Conservation (phyloP, 2,329 filamentous ascomycete species). For the Alternaria sp. region DNA sequence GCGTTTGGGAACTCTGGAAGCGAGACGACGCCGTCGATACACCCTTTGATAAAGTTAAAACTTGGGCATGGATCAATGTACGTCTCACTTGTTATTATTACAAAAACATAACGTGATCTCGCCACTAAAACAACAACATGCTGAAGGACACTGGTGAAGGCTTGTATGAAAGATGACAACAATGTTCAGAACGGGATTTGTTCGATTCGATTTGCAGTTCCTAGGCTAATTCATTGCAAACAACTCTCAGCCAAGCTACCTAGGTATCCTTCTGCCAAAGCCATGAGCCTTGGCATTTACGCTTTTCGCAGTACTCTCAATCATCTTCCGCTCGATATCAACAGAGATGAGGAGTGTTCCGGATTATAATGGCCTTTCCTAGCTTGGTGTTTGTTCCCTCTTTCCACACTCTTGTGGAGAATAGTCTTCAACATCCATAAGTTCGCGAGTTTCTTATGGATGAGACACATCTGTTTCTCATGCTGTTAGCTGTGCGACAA, state of each 20-base stretch:
- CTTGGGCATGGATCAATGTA: neutral
- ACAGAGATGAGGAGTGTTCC: neutral
- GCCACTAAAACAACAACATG: neutral
- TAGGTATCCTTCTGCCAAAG: neutral
- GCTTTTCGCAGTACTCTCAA: neutral
- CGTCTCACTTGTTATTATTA: neutral
- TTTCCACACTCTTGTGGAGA: neutral
- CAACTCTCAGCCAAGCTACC: neutral
- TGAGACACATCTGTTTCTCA: neutral
- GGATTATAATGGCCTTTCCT: neutral
- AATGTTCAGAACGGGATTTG: neutral
- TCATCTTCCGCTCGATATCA: neutral
- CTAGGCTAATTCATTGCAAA: neutral
- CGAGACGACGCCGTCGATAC: neutral
- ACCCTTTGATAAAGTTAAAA: neutral
- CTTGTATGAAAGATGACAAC: neutral
- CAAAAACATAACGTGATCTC: neutral
- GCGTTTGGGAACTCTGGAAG: neutral
- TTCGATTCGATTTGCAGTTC: neutral
- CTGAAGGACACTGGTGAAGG: neutral
- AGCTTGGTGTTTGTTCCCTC: neutral
- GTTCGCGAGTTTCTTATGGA: neutral
- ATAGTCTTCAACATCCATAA: neutral
- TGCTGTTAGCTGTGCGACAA: neutral
- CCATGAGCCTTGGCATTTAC: neutral